Base-by-base conservation (phyloP, 371 early-diverging fungal genomes). In the Nosema muscidifuracis region DNA sequence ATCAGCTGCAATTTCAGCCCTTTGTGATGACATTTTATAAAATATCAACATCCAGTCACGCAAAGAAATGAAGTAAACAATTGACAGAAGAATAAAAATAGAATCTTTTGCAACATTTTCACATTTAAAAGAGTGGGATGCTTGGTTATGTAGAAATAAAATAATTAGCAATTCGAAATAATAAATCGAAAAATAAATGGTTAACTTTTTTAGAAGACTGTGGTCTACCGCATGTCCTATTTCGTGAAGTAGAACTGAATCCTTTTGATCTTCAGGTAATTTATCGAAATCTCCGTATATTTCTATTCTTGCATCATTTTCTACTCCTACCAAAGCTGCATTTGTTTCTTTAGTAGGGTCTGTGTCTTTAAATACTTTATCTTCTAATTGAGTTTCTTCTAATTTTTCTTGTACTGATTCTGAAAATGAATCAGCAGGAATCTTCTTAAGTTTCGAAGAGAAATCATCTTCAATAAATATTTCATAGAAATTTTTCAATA, bases 221-320 rank as follows among this genome's bases (percentile, higher is more conserved):
- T 72, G 43, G 36, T 82, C 77, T 24, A 75, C 56, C 30, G 83
- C 78, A 76, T 84, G 84, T 0, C 83, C 84, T 47, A 82, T 74
- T 43, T 84, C 84, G 51, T 84, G 84, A 10, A 82, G 61, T 10
- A 84, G 40, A 53, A 84, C 67, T 0, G 84, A 72, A 36, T 80
- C 65, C 43, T 80, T 56, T 56, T 81, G 73, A 9, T 71, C 56
- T 36, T 61, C 33, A 13, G 55, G 56, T 34, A 80, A 68, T 12
- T 74, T 58, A 15, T 75, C 44, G 9, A 77, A 40, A 55, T 82
- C 61, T 38, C 84, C 84, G 47, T 82, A 82, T 33, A 82, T 80
- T 56, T 82, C 82, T 38, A 82, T 78, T 22, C 76, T 55, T 50
- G 64, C 76, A 18, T 55, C 2, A 28, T 15, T 33, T 16, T 80